Evolutionary conservation across 2,329 filamentous ascomycete genomes (phyloP).

Genomic region (Alternaria longipes): DNA sequence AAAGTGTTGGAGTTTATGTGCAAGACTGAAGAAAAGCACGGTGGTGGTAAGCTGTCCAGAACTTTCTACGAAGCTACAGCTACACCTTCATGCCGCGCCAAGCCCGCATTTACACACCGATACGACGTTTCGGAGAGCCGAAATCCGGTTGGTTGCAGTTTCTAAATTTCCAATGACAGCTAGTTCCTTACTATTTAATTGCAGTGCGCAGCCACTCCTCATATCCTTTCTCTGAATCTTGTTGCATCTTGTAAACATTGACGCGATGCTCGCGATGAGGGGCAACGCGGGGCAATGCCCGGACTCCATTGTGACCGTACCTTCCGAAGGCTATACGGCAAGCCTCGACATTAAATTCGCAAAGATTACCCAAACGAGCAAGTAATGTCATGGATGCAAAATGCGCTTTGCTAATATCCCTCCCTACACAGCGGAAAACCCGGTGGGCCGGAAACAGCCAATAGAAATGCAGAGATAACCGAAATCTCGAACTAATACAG

Average conservation of each 20-base stretch:
- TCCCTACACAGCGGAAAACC: too few relatives aligned
- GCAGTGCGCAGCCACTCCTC: not conserved
- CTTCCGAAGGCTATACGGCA: not conserved
- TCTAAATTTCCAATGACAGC: not conserved
- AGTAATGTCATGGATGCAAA: not conserved
- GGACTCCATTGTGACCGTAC: not conserved
- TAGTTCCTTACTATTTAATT: accelerated
- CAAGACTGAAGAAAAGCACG: slow-evolving; percentile 35
- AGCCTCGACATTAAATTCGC: not conserved
- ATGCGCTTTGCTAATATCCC: not conserved
- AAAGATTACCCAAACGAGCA: not conserved
- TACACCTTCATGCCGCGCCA: slow-evolving; percentile 31
- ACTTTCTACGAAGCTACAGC: slow-evolving; percentile 44
- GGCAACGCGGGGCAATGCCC: slow-evolving; percentile 40
- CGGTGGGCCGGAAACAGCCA: too few relatives aligned
- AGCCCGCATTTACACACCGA: slow-evolving; percentile 25
- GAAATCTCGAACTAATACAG: too few relatives aligned
- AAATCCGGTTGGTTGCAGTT: not conserved
- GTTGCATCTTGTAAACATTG: slow-evolving; percentile 21
- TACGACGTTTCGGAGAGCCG: slow-evolving; percentile 1
- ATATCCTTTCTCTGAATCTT: not conserved
- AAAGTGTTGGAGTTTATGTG: slow-evolving; percentile 8
- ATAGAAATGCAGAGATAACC: too few relatives aligned
- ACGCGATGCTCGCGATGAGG: slow-evolving; percentile 26
- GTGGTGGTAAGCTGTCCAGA: slow-evolving; percentile 40